Conservation (phyloP, 1,284 basidiomycete species). For the Neotropicomus parvogracilis region DNA sequence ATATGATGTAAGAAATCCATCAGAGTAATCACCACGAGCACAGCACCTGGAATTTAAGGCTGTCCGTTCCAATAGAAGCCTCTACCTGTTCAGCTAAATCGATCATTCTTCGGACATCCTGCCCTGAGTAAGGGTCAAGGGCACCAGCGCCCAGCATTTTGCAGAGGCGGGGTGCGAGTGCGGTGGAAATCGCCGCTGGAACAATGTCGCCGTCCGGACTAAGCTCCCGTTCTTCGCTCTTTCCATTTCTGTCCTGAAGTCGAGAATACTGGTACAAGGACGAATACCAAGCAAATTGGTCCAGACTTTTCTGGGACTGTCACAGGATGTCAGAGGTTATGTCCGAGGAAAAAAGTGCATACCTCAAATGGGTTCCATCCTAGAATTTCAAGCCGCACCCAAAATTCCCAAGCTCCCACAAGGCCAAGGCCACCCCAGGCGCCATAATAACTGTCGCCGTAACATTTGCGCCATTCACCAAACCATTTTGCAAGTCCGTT, state of each 20-base stretch:
- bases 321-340: conserved; percentile 8
- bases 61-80: conserved; percentile 66
- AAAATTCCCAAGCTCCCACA: conserved; percentile 94
- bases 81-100: conserved; percentile 82
- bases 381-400: conserved; percentile 81
- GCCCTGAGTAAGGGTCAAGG: conserved; percentile 79
- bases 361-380: conserved; percentile 88
- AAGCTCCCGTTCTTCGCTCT: conserved; percentile 52
- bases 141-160: conserved; percentile 70
- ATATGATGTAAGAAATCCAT: conserved; percentile 13
- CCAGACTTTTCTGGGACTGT: conserved; percentile 57
- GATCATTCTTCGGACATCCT: conserved; percentile 59
- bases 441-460: conserved; percentile 78
- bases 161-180: conserved; percentile 73
- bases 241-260: conserved; percentile 45
- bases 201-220: conserved; percentile 86
- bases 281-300: conserved; percentile 82
- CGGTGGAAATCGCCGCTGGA: conserved; percentile 81
- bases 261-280: conserved; percentile 77
- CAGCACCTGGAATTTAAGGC: conserved; percentile 66
- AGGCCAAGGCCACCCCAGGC: conserved; percentile 90
- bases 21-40: conserved; percentile 2
- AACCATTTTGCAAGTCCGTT: conserved; percentile 72
- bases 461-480: conserved; percentile 73
- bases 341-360: conserved; percentile 25